Evolutionary conservation across 176 grass and related monocot genomes (phyloP).

Genomic region (Miscanthus lutarioriparius): DNA sequence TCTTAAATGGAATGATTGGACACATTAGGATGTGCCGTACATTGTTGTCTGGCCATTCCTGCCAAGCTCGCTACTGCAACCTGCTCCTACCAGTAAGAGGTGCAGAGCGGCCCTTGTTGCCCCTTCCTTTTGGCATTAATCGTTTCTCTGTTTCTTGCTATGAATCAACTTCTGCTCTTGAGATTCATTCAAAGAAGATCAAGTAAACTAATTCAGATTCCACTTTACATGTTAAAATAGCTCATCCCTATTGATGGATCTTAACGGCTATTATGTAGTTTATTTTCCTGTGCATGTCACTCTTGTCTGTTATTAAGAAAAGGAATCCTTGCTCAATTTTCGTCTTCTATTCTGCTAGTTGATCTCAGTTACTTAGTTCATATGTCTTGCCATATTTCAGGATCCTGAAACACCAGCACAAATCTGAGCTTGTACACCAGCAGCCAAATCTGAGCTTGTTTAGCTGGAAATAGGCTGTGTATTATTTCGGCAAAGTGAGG

Average conservation of each 20-base stretch:
- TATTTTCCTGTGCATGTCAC: slow-evolving; percentile 31
- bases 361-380: slow-evolving; percentile 1
- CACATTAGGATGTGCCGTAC: too few relatives aligned
- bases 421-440: slow-evolving; percentile 58
- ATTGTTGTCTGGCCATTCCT: neutral
- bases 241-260: slow-evolving; percentile 14
- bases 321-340: neutral
- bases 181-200: neutral
- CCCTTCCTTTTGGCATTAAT: too few relatives aligned
- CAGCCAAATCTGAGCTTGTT: neutral
- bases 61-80: neutral
- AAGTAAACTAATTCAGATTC: neutral
- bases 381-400: slow-evolving; percentile 47
- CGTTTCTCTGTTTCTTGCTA: too few relatives aligned
- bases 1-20: neutral
- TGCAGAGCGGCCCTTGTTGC: too few relatives aligned
- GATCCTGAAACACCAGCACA: slow-evolving; percentile 91
- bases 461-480: slow-evolving; percentile 57
- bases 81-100: neutral
- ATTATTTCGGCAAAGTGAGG: slow-evolving; percentile 85
- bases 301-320: slow-evolving; percentile 17
- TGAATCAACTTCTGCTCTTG: too few relatives aligned
- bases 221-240: slow-evolving; percentile 26
- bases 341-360: neutral
- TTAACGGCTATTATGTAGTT: neutral